Base-by-base conservation (phyloP, 768 basidiomycete genomes). In the Leccinum sublutescens region DNA sequence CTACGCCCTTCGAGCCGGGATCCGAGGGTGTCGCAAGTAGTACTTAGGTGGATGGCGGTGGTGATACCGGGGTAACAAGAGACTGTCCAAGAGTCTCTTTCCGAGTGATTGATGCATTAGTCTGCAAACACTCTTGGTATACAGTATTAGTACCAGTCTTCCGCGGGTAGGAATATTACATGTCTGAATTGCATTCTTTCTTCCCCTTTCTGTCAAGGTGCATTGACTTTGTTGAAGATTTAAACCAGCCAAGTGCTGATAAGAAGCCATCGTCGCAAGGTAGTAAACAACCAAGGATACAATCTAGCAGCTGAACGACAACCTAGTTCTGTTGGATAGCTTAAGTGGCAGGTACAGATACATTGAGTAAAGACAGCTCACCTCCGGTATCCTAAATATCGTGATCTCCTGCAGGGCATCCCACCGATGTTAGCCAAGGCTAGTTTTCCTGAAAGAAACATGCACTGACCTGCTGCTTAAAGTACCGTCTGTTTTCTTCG, bases 401-500 rank as follows among this genome's bases (percentile, higher is more conserved):
- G 93, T 95, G 66, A 94, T 94, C 80, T 94, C 90, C 84, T 88
- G 67, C 8, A 57, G 9, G 6, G 9, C 45, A 43, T 29, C 36
- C 51, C 52, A 34, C n/a, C 19, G 1, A n/a, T 11, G 31, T 67
- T 23, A 63, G 50, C 7, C 31, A 57, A 33, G 33, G 7, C 7
- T 15, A 23, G 19, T 14, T 25, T 50, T 52, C 21, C 19, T 34
- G 14, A 10, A 47, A 56, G 48, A 47, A 6, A 25, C 5, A 12
- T 21, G 43, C 3, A 66, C 77, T 33, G 45, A 87, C 91, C 85
- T 95, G 94, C 74, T 97, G 95, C 77, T 98, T 97, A 77, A 98
- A 98, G 76, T 97, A 98, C 63, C 96, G 81, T 68, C 96, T 81
- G 75, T 98, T 98, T 80, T 98, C 96, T 72, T 98, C 95, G 72